These are phyloP conservation scores for Ambrosiella xylebori DNA, from an alignment of 2,329 filamentous ascomycete species.

Conservation along the genomic window DNA sequence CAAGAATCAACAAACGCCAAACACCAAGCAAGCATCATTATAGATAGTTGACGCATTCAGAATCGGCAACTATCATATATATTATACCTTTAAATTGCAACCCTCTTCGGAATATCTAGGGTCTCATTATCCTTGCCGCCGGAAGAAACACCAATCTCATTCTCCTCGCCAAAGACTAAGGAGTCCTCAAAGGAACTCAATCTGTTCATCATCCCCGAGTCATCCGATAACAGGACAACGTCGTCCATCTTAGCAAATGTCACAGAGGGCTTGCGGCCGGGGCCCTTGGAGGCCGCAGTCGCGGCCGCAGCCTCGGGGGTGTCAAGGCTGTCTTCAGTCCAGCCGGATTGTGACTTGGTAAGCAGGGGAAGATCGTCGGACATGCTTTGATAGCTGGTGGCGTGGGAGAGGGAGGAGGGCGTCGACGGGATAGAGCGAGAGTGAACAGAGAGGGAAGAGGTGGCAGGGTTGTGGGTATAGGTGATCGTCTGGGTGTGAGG, in stretches of 20 bases:
- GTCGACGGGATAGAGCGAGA: too few species aligned
- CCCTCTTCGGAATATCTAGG: too few species aligned
- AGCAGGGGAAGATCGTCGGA: background rate
- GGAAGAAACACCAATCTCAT: background rate
- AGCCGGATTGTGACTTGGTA: background rate
- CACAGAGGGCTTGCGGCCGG: conserved; percentile 7
- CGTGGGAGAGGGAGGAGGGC: too few species aligned
- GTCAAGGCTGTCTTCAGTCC: conserved; percentile 5
- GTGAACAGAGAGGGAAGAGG: too few species aligned
- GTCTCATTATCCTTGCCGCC: too few species aligned
- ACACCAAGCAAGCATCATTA: background rate
- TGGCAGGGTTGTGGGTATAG: too few species aligned
- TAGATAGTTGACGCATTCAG: background rate
- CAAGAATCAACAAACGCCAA: background rate
- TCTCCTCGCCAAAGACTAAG: background rate
- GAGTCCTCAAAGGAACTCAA: conserved; percentile 9
- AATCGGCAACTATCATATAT: background rate
- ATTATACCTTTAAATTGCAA: too few species aligned
- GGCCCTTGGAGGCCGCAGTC: background rate
- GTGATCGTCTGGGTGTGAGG: too few species aligned
- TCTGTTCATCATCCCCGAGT: conserved; percentile 7
- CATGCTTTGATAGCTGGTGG: too few species aligned
- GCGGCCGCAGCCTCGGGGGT: background rate
- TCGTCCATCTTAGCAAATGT: conserved; percentile 12
- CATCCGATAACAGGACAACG: conserved; percentile 10